Evolutionary conservation across 2,329 filamentous ascomycete genomes (phyloP).

Genomic region (Colletotrichum destructivum): DNA sequence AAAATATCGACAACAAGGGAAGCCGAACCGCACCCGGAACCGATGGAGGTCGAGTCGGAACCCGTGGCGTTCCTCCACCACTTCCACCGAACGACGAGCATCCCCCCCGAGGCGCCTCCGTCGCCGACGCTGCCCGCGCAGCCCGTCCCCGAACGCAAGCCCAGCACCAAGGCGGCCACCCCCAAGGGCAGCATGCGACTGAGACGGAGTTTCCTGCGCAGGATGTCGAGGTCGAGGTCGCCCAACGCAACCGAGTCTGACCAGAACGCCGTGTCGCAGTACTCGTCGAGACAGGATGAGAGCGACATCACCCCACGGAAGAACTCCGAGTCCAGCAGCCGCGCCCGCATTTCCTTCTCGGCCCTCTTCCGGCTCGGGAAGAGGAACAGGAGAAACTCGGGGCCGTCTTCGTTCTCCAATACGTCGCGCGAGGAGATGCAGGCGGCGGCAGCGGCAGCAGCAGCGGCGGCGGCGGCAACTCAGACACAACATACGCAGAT

Average conservation of each 20-base stretch:
- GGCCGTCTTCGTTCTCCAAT: constrained; percentile 89
- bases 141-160: constrained; percentile 14
- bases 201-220: constrained; percentile 58
- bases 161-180: constrained; percentile 38
- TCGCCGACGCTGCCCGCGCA: constrained; percentile 40
- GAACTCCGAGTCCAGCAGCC: constrained; percentile 68
- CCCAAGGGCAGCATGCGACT: constrained; percentile 50
- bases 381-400: constrained; percentile 69
- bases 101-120: constrained; percentile 52
- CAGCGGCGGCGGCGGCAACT: constrained; percentile 47
- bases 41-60: constrained; percentile 36
- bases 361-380: constrained; percentile 82
- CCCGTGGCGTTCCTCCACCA: constrained; percentile 46
- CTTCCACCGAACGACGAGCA: constrained; percentile 67
- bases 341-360: constrained; percentile 71
- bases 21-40: constrained; percentile 36
- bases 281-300: constrained; percentile 60
- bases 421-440: constrained; percentile 90
- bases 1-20: constrained; percentile 47
- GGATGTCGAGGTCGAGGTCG: constrained; percentile 66
- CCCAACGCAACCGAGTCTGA: constrained; percentile 60
- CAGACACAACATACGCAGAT: constrained; percentile 47
- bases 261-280: constrained; percentile 52
- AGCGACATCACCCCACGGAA: constrained; percentile 66
- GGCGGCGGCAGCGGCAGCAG: constrained; percentile 46